phyloP scores from a whole-genome alignment of 108 stramenopile species.

The Nannochloropsis salina region DNA sequence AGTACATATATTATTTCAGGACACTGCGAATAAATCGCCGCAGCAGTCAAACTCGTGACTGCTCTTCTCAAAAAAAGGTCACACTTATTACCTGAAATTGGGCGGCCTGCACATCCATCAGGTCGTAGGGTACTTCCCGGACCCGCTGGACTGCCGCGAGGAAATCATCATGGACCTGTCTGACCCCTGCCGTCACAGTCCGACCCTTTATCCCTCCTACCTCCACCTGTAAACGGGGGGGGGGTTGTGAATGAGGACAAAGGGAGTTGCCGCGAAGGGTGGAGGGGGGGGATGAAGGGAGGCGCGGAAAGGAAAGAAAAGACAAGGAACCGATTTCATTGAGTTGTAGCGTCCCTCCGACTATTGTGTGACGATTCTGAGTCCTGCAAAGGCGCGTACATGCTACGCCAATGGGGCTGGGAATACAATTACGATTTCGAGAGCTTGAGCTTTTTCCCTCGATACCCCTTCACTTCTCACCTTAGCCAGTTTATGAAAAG shows the following conservation, averaged over 20 bases:
- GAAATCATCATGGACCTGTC: slow-evolving; percentile 74
- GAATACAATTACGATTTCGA: no score
- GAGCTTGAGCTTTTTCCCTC: not conserved
- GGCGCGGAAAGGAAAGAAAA: not conserved
- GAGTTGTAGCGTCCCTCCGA: not conserved
- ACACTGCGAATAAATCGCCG: no score
- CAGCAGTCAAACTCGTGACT: no score
- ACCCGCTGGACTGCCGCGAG: slow-evolving; percentile 63
- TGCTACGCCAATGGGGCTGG: no score
- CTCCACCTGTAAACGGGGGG: slow-evolving; percentile 25
- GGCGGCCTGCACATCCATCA: slow-evolving; percentile 73
- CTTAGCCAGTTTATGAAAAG: slow-evolving; percentile 75
- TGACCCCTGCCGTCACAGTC: slow-evolving; percentile 67
- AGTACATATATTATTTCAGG: no score
- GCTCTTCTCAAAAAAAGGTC: no score
- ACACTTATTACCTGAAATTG: slow-evolving; percentile 30
- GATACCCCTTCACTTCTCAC: slow-evolving; percentile 32
- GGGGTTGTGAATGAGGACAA: not conserved
- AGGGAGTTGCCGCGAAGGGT: not conserved
- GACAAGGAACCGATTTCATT: not conserved
- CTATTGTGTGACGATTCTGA: no score
- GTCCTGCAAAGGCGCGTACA: no score
- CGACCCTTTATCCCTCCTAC: slow-evolving; percentile 81
- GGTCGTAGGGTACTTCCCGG: slow-evolving; percentile 74
- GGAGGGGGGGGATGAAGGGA: not conserved